Evolutionary conservation across 1,139 yeast species (phyloP).

Genomic region (Hansenula lynferdii): DNA sequence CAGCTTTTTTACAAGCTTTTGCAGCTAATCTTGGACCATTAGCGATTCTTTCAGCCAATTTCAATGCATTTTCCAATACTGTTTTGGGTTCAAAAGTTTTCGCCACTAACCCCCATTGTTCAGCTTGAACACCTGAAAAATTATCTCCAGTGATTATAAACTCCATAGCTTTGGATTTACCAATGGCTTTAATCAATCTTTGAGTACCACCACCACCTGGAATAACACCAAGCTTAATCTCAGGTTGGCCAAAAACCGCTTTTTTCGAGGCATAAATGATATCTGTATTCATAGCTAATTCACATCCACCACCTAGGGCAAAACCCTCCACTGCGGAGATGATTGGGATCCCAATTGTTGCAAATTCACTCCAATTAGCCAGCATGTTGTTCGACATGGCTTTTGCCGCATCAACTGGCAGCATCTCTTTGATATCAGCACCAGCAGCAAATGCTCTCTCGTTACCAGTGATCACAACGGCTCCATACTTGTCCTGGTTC

Average conservation of each 20-base stretch:
- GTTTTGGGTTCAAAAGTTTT: constrained; percentile 33
- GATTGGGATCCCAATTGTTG: constrained; percentile 35
- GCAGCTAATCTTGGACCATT: constrained; percentile 37
- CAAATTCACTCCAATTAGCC: constrained; percentile 22
- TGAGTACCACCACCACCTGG: constrained; percentile 55
- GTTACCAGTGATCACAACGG: constrained; percentile 42
- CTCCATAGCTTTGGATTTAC: constrained; percentile 46
- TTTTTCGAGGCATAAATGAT: constrained; percentile 43
- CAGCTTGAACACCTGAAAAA: constrained; percentile 41
- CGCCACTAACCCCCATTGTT: constrained; percentile 44
- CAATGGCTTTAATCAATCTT: constrained; percentile 40
- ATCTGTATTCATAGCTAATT: constrained; percentile 47
- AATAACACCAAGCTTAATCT: constrained; percentile 44
- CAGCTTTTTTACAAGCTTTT: constrained; percentile 41
- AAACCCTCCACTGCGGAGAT: constrained; percentile 49
- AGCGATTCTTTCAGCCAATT: constrained; percentile 39
- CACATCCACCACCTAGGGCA: constrained; percentile 53
- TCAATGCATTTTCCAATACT: constrained; percentile 38
- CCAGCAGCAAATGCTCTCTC: constrained; percentile 49
- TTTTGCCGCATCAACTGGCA: constrained; percentile 15
- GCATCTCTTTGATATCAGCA: constrained; percentile 50
- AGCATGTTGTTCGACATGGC: constrained; percentile 11
- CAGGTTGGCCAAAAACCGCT: constrained; percentile 52
- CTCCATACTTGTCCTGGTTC: constrained; percentile 34
- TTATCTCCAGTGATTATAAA: constrained; percentile 40